Evolutionary conservation across 257 asterid genomes (phyloP).

Genomic region (Solanum pinnatisectum): DNA sequence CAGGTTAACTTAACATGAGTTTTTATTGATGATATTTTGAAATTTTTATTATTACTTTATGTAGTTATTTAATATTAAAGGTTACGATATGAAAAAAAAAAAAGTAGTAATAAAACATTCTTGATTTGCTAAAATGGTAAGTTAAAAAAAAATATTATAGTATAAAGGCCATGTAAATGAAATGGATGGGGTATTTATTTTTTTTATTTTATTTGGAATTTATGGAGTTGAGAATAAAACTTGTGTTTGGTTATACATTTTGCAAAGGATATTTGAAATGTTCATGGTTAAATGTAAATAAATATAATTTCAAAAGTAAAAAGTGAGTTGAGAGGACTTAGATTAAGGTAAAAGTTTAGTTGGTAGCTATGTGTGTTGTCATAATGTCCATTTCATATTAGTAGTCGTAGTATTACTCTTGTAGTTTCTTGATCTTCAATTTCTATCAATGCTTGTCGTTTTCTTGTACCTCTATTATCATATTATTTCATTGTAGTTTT

Average conservation of each 20-base stretch:
- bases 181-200: neutral
- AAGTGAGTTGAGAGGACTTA: neutral
- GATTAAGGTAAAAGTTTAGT: neutral
- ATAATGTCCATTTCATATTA: neutral
- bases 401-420: neutral
- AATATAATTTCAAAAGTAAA: neutral
- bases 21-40: no score
- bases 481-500: no score
- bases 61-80: no score
- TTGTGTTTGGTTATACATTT: neutral
- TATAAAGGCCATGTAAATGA: neutral
- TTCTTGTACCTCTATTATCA: no score
- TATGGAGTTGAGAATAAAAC: neutral
- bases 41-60: no score
- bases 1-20: neutral
- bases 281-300: neutral
- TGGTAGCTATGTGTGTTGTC: neutral
- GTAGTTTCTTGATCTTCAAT: neutral
- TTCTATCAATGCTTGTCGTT: neutral
- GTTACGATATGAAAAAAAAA: neutral
- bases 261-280: neutral
- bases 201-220: neutral
- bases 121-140: neutral
- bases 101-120: neutral
- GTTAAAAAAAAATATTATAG: neutral